These are phyloP conservation scores for Ustilago crameri DNA, from an alignment of 1,284 basidiomycete genomes.

Conservation along the genomic window DNA sequence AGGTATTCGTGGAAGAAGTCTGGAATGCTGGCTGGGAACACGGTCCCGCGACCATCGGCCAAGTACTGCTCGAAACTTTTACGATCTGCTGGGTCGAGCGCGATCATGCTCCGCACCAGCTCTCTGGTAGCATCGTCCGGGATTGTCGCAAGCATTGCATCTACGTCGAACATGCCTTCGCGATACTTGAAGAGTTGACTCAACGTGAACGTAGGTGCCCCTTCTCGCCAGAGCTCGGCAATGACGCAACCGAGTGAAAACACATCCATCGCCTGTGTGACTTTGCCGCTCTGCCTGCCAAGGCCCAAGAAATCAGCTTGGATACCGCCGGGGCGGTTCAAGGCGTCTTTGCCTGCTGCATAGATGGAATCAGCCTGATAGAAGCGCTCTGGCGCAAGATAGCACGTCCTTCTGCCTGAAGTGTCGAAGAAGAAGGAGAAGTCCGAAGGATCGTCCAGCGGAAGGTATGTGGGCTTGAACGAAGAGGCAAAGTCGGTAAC, in stretches of 20 bases:
- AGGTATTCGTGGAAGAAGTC: conserved; percentile 92
- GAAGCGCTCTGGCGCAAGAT: conserved; percentile 95
- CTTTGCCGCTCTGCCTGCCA: conserved; percentile 76
- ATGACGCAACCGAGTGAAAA: conserved; percentile 96
- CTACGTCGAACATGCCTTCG: conserved; percentile 83
- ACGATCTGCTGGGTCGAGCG: conserved; percentile 79
- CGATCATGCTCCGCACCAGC: conserved; percentile 85
- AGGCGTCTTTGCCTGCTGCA: conserved; percentile 12
- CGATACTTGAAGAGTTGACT: conserved; percentile 96
- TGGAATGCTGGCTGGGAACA: conserved; percentile 93
- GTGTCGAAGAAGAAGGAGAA: conserved; percentile 99
- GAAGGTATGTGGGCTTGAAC: conserved; percentile 94
- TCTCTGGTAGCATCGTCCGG: conserved; percentile 82
- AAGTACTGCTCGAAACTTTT: conserved; percentile 87
- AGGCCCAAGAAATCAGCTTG: conserved; percentile 56
- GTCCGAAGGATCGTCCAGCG: conserved; percentile 94
- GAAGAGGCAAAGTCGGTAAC: conserved; percentile 92
- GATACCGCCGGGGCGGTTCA: conserved; percentile 27
- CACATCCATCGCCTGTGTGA: conserved; percentile 97
- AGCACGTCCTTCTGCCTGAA: conserved; percentile 90
- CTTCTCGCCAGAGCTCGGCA: conserved; percentile 95
- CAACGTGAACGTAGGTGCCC: conserved; percentile 90
- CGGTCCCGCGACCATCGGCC: conserved; percentile 76
- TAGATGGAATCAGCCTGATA: conserved; percentile 79
- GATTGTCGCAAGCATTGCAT: conserved; percentile 79